Evolutionary conservation across 768 basidiomycete species (phyloP).

Genomic region (Artomyces pyxidatus): DNA sequence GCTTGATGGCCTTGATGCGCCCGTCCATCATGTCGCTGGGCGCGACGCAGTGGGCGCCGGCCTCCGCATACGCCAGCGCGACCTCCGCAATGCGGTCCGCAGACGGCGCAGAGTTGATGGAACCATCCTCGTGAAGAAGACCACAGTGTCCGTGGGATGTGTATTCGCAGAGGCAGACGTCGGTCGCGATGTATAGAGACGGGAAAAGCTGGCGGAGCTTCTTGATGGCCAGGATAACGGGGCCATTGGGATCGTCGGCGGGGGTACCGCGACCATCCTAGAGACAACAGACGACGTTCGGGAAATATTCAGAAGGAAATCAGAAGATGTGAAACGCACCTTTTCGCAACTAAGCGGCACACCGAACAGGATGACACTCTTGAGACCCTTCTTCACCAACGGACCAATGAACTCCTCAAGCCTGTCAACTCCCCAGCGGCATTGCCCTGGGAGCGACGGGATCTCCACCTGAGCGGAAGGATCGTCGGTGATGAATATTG

Average conservation of each 20-base stretch:
- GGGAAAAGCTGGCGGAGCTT: conserved; percentile 75
- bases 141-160: conserved; percentile 98
- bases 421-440: conserved; percentile 91
- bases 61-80: conserved; percentile 83
- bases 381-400: conserved; percentile 81
- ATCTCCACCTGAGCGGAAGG: conserved; percentile 78
- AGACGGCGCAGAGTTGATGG: conserved; percentile 70
- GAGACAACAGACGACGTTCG: background rate
- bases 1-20: conserved; percentile 83
- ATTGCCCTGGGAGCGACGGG: conserved; percentile 72
- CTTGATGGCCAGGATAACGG: conserved; percentile 89
- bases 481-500: conserved; percentile 96
- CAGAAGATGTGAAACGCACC: conserved; percentile 30
- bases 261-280: conserved; percentile 80
- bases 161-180: conserved; percentile 99
- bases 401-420: conserved; percentile 84
- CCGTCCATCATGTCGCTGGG: conserved; percentile 99
- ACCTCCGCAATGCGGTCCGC: conserved; percentile 88
- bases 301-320: background rate
- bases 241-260: conserved; percentile 84
- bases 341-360: conserved; percentile 78
- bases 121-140: conserved; percentile 60
- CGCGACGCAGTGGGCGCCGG: conserved; percentile 97
- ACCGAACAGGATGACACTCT: conserved; percentile 91
- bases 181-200: conserved; percentile 78